Evolutionary conservation across 345 rosid species (phyloP).

Genomic region (Salix dunnii): DNA sequence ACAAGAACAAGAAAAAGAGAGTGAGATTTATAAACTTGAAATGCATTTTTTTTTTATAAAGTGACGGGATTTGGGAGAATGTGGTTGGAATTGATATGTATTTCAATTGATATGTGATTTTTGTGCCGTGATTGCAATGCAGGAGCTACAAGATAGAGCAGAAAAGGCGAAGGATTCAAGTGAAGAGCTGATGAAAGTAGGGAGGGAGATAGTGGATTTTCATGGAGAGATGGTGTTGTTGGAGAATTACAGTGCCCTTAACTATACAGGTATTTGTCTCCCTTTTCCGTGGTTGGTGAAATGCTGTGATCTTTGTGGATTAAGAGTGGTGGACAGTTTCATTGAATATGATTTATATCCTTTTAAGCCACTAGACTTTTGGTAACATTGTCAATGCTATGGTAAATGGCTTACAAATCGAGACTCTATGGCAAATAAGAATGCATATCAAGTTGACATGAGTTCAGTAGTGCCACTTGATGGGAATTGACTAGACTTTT

Average conservation of each 20-base stretch:
- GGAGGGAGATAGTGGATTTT: constrained; percentile 87
- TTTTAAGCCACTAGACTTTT: neutral
- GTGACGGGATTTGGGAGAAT: neutral
- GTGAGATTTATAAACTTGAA: neutral
- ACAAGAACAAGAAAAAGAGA: neutral
- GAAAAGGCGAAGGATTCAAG: constrained; percentile 50
- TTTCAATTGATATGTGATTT: neutral
- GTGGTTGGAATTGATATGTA: neutral
- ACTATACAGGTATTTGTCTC: constrained; percentile 64
- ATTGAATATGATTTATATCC: neutral
- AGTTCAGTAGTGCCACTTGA: neutral
- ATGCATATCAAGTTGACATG: neutral
- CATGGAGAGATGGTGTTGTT: constrained; percentile 96
- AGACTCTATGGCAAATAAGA: neutral
- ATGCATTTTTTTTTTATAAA: neutral
- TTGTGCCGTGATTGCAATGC: constrained; percentile 18
- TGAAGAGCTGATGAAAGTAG: constrained; percentile 55
- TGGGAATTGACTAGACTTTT: neutral
- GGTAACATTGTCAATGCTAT: neutral
- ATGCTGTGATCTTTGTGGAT: neutral
- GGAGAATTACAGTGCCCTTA: constrained; percentile 95
- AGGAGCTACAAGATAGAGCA: constrained; percentile 72
- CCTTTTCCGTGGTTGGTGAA: neutral
- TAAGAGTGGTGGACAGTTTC: neutral
- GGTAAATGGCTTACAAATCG: neutral